Evolutionary conservation across 176 grass and related monocot genomes (phyloP).

Genomic region (Dendrocalamus sinicus): DNA sequence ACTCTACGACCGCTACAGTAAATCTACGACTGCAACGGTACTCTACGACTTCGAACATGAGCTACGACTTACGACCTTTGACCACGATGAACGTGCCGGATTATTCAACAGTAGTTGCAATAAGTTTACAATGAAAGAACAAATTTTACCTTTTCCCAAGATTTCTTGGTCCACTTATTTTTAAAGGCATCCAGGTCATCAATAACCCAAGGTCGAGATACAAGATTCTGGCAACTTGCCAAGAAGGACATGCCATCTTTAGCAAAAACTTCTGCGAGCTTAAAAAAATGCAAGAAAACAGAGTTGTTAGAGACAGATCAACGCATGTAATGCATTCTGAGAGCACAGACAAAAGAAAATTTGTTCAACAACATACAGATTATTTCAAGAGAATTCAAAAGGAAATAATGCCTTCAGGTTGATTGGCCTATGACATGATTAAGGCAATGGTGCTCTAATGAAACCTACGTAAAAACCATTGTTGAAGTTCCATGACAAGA

Average conservation of each 20-base stretch:
- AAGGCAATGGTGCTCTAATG: neutral
- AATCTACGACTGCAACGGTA: too few relatives aligned
- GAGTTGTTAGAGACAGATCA: slow-evolving; percentile 26
- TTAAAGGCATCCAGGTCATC: slow-evolving; percentile 86
- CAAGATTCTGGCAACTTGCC: slow-evolving; percentile 94
- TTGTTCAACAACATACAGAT: slow-evolving; percentile 26
- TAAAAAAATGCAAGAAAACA: slow-evolving; percentile 47
- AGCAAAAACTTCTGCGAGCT: slow-evolving; percentile 99
- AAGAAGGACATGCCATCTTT: slow-evolving; percentile 98
- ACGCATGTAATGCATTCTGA: slow-evolving; percentile 5
- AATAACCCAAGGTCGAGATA: slow-evolving; percentile 90
- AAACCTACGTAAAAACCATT: slow-evolving; percentile 21
- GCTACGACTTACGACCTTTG: too few relatives aligned
- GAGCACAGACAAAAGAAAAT: neutral
- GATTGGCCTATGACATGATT: neutral
- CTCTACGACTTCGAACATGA: too few relatives aligned
- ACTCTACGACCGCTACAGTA: too few relatives aligned
- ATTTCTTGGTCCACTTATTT: slow-evolving; percentile 78
- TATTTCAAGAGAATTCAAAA: slow-evolving; percentile 31
- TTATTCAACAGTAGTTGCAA: neutral
- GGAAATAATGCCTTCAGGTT: neutral
- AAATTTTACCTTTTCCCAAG: slow-evolving; percentile 81
- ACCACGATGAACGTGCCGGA: too few relatives aligned
- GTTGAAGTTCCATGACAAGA: slow-evolving; percentile 19
- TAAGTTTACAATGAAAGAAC: neutral